These are phyloP conservation scores for Sclerotinia sclerotiorum DNA, from an alignment of 2,329 filamentous ascomycete genomes.

Conservation along the genomic window DNA sequence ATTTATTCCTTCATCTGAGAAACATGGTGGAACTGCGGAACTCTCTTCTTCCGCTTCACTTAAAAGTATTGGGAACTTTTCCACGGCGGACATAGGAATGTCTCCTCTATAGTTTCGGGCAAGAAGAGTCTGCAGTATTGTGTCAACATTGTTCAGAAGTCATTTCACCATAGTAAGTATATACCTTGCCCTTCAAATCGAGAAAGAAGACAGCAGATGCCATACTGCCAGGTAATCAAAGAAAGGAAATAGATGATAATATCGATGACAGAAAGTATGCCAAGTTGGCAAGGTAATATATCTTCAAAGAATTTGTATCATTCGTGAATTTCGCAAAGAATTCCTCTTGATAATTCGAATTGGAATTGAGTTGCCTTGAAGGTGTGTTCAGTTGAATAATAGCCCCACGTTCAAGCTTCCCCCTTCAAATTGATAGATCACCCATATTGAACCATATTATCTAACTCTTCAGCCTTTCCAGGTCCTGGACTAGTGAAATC, in stretches of 20 bases:
- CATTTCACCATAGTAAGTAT: constrained; percentile 30
- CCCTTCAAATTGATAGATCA: constrained; percentile 7
- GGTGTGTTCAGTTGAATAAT: constrained; percentile 20
- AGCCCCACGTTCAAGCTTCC: constrained; percentile 34
- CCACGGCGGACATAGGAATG: constrained; percentile 98
- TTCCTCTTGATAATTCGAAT: not conserved
- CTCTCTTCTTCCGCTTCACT: constrained; percentile 99
- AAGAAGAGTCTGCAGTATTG: constrained; percentile 74
- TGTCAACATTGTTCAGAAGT: constrained; percentile 29
- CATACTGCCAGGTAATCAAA: constrained; percentile 55
- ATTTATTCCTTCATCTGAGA: constrained; percentile 98
- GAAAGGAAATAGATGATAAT: constrained; percentile 13
- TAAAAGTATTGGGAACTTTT: constrained; percentile 93
- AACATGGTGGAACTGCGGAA: constrained; percentile 94
- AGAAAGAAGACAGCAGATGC: constrained; percentile 98
- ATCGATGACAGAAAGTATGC: constrained; percentile 19
- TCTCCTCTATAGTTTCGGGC: constrained; percentile 98
- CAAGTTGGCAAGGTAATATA: constrained; percentile 26
- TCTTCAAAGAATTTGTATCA: constrained; percentile 28
- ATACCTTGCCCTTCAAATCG: constrained; percentile 98
- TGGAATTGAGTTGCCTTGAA: constrained; percentile 3
- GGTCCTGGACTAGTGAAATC: constrained; percentile 15
- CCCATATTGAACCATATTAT: no score
- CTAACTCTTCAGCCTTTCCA: not conserved
- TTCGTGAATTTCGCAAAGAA: constrained; percentile 25